Evolutionary conservation across 2,329 filamentous ascomycete species (phyloP).

Genomic region (Sphaerulina vaccinii): DNA sequence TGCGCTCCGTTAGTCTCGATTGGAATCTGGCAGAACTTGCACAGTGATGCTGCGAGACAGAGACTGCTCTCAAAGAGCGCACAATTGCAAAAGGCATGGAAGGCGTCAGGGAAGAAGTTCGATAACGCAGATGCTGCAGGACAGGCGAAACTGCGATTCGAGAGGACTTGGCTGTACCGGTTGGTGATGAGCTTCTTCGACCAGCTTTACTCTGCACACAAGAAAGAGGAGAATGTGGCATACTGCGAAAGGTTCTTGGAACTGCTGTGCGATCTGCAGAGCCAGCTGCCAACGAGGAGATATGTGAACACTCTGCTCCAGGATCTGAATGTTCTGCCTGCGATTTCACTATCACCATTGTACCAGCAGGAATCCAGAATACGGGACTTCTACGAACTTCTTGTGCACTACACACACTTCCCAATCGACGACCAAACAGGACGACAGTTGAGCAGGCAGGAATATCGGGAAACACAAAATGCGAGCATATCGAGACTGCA

Average conservation of each 20-base stretch:
- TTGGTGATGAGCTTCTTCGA: slow-evolving; percentile 79
- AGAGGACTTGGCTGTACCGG: slow-evolving; percentile 89
- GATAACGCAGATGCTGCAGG: slow-evolving; percentile 78
- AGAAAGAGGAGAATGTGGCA: slow-evolving; percentile 56
- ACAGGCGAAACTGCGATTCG: slow-evolving; percentile 81
- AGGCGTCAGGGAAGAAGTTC: slow-evolving; percentile 79
- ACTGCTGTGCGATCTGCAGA: slow-evolving; percentile 84
- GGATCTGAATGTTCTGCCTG: slow-evolving; percentile 78
- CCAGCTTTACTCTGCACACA: slow-evolving; percentile 59
- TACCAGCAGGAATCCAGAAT: slow-evolving; percentile 75
- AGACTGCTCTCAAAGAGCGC: slow-evolving; percentile 67
- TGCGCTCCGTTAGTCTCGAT: slow-evolving; percentile 94
- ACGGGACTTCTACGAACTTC: slow-evolving; percentile 74
- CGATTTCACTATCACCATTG: slow-evolving; percentile 74
- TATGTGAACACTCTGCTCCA: slow-evolving; percentile 87
- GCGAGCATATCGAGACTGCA: slow-evolving; percentile 75
- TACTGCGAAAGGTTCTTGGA: slow-evolving; percentile 96
- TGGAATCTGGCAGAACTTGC: slow-evolving; percentile 90
- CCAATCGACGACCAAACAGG: slow-evolving; percentile 89
- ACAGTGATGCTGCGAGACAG: slow-evolving; percentile 72
- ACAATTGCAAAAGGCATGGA: slow-evolving; percentile 87
- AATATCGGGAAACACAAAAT: slow-evolving; percentile 80
- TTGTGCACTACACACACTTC: slow-evolving; percentile 85
- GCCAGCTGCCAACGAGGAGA: slow-evolving; percentile 87
- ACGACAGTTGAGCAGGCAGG: slow-evolving; percentile 66